These are phyloP conservation scores for Coleophoma eucalyptorum DNA, from an alignment of 2,329 filamentous ascomycete genomes.

Conservation along the genomic window DNA sequence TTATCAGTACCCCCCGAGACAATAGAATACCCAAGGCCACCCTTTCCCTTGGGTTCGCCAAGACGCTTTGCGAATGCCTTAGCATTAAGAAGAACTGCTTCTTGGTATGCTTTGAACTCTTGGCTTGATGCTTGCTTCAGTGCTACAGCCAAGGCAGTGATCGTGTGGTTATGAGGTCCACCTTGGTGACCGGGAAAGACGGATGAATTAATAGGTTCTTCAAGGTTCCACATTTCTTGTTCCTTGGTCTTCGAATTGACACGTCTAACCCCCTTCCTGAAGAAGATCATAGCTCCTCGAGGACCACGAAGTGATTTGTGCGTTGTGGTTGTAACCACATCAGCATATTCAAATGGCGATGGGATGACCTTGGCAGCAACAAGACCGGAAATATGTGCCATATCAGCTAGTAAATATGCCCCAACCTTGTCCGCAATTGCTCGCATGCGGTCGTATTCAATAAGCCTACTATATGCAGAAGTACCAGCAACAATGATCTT, in stretches of 20 bases:
- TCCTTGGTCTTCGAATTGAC: conserved; percentile 82
- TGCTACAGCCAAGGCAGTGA: conserved; percentile 90
- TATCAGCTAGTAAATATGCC: conserved; percentile 90
- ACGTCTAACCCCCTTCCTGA: conserved; percentile 83
- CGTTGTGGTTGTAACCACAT: conserved; percentile 96
- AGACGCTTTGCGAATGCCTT: conserved; percentile 75
- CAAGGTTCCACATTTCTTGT: conserved; percentile 84
- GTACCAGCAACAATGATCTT: conserved; percentile 95
- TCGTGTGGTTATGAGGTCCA: conserved; percentile 98
- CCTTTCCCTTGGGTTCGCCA: conserved; percentile 62
- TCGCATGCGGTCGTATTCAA: conserved; percentile 92
- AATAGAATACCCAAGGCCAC: conserved; percentile 78
- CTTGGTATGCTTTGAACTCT: conserved; percentile 91
- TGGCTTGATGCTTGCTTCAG: conserved; percentile 87
- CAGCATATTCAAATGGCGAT: conserved; percentile 82
- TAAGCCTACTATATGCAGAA: conserved; percentile 91
- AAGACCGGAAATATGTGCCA: conserved; percentile 95
- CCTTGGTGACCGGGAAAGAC: conserved; percentile 98
- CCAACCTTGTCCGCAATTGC: conserved; percentile 87
- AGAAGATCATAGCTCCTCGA: conserved; percentile 97
- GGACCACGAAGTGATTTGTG: conserved; percentile 97
- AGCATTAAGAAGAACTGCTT: conserved; percentile 85
- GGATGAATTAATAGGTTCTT: conserved; percentile 89
- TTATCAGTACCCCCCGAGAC: conserved; percentile 96
- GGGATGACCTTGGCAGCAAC: conserved; percentile 90